Evolutionary conservation across 106 monocot genomes (phyloP).

Genomic region (Gastrodia elata): DNA sequence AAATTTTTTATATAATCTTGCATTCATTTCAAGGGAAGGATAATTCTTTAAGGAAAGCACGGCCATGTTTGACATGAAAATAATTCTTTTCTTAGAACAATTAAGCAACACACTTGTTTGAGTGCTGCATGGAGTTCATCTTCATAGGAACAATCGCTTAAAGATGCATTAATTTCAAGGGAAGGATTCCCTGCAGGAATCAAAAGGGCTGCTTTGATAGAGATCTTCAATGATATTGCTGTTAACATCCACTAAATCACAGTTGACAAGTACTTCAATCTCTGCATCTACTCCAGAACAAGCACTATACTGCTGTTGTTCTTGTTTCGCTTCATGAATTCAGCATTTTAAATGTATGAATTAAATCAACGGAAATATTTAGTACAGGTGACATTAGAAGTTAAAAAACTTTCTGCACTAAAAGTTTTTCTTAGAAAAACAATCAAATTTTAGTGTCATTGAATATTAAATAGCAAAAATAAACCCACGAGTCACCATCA

Average conservation of each 20-base stretch:
- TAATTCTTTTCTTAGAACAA: neutral
- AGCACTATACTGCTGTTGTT: constrained; percentile 1
- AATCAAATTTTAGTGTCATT: neutral
- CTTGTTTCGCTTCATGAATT: constrained; percentile 1
- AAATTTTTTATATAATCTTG: no score
- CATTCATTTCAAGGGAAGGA: neutral
- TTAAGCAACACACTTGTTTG: neutral
- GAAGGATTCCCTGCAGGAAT: neutral
- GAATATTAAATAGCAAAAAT: neutral
- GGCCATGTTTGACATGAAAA: neutral
- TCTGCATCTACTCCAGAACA: neutral
- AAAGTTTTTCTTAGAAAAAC: neutral
- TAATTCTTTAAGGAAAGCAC: neutral
- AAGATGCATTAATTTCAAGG: neutral
- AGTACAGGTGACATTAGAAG: no score
- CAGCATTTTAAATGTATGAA: no score
- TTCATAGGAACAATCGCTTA: neutral
- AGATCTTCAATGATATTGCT: neutral
- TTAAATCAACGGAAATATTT: no score
- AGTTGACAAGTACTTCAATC: neutral
- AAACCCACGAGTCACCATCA: neutral
- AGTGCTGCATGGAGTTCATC: constrained; percentile 5
- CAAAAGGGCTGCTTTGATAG: neutral
- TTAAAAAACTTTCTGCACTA: no score
- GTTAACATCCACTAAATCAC: neutral